Conservation (phyloP, 1,284 basidiomycete genomes). For the Cryptococcus sp. region DNA sequence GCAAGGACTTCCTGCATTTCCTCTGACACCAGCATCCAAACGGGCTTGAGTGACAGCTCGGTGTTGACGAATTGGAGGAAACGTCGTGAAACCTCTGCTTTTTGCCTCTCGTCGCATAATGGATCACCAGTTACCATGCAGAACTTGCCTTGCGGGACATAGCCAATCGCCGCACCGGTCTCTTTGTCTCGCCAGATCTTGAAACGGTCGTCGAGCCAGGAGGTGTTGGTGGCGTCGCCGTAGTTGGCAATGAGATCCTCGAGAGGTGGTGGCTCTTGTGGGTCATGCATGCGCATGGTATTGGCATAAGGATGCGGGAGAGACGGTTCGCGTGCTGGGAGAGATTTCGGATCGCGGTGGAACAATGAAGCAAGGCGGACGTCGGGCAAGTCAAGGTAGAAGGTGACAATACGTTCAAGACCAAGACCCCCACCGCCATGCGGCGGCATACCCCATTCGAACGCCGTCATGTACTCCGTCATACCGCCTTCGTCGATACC, state of each 20-base stretch:
- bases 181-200: slow-evolving; percentile 58
- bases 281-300: slow-evolving; percentile 11
- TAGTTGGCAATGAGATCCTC: slow-evolving; percentile 60
- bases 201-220: slow-evolving; percentile 62
- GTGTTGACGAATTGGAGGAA: slow-evolving; percentile 54
- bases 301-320: slow-evolving; percentile 31
- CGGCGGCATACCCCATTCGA: slow-evolving; percentile 56
- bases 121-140: slow-evolving; percentile 59
- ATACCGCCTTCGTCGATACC: slow-evolving; percentile 28
- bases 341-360: slow-evolving; percentile 54
- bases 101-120: slow-evolving; percentile 56
- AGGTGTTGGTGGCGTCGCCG: slow-evolving; percentile 61
- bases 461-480: slow-evolving; percentile 55
- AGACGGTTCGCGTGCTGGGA: slow-evolving; percentile 24
- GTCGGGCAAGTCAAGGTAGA: slow-evolving; percentile 54
- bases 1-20: slow-evolving; percentile 58
- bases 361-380: slow-evolving; percentile 57
- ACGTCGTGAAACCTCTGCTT: slow-evolving; percentile 53
- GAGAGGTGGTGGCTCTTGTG: slow-evolving; percentile 30
- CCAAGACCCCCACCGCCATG: slow-evolving; percentile 57
- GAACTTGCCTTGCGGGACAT: slow-evolving; percentile 52
- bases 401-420: slow-evolving; percentile 55
- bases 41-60: slow-evolving; percentile 56
- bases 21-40: slow-evolving; percentile 60
- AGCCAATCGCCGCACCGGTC: slow-evolving; percentile 59